A percentile compares a stretch with the other conserved stretches of the same genome.
phyloP scores from a whole-genome alignment of 2,329 filamentous ascomycete genomes.

The Colletotrichum lentis region DNA sequence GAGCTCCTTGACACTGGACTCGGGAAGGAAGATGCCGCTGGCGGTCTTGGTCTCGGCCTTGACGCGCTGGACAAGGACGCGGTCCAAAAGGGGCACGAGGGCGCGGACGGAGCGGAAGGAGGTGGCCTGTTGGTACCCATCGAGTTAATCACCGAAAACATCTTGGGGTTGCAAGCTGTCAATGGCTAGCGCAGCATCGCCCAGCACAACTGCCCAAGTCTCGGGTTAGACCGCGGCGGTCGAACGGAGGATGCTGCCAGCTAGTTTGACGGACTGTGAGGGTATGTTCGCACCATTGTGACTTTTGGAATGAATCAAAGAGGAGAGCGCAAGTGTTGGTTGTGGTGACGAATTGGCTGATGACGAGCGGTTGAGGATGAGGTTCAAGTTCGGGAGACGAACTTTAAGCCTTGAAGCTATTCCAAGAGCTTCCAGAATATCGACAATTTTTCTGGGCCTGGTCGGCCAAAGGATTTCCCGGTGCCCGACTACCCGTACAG shows the following conservation, averaged over 20 bases:
- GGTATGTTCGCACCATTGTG: slow-evolving; percentile 41
- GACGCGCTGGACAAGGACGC: slow-evolving; percentile 95
- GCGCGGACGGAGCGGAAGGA: slow-evolving; percentile 94
- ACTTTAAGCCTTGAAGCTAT: slow-evolving; percentile 47
- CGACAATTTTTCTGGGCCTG: slow-evolving; percentile 48
- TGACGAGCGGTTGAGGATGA: slow-evolving; percentile 33
- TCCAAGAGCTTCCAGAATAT: slow-evolving; percentile 54
- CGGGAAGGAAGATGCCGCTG: slow-evolving; percentile 95
- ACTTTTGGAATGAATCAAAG: slow-evolving; percentile 11
- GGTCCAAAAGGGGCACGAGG: slow-evolving; percentile 95
- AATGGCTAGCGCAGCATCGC: neutral
- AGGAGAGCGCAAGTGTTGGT: slow-evolving; percentile 38
- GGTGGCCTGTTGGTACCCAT: slow-evolving; percentile 59
- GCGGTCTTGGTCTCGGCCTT: slow-evolving; percentile 98
- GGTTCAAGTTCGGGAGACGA: slow-evolving; percentile 40
- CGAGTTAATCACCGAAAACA: neutral
- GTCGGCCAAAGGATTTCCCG: slow-evolving; percentile 38
- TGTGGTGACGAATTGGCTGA: slow-evolving; percentile 41
- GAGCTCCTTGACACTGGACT: slow-evolving; percentile 96
- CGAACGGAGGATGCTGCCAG: neutral
- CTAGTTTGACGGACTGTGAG: neutral
- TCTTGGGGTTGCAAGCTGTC: neutral
- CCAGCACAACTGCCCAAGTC: neutral
- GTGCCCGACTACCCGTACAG: slow-evolving; percentile 13
- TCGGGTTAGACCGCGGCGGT: neutral